phyloP scores from a whole-genome alignment of 306 rosid genomes.

The Sechiopsis laciniata region DNA sequence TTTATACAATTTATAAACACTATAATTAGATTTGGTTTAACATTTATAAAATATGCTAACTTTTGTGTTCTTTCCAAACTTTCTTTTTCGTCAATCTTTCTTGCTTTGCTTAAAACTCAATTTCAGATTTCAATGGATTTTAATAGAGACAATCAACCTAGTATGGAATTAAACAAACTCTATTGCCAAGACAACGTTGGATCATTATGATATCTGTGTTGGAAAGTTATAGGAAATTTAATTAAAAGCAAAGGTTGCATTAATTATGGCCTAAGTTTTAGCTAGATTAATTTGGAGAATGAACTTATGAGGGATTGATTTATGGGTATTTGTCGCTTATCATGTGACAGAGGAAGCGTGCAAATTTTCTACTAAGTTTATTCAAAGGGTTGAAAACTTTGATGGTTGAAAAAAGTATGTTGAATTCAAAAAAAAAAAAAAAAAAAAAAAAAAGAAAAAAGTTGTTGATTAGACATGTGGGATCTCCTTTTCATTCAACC shows the following conservation, averaged over 20 bases:
- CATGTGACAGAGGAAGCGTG: conserved; percentile 9
- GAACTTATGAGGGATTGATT: not conserved
- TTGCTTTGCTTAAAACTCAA: no score
- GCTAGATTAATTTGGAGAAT: not conserved
- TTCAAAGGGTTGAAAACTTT: not conserved
- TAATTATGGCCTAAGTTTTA: not conserved
- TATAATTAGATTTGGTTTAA: no score
- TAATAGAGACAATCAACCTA: not conserved
- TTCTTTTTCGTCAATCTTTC: no score
- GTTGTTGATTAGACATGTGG: not conserved
- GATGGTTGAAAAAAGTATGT: not conserved
- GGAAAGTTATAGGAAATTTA: not conserved
- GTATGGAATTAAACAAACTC: not conserved
- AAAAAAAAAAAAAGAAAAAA: no score
- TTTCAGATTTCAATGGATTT: no score
- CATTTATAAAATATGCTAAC: no score
- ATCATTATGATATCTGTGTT: not conserved
- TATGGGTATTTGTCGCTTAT: not conserved
- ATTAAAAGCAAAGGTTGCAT: not conserved
- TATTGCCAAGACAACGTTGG: not conserved
- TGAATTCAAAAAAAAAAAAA: no score
- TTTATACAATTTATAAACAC: no score
- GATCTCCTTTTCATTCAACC: not conserved
- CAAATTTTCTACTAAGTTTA: not conserved
- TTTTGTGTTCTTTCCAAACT: no score